Conservation (phyloP, 225 moss, liverwort and hornwort species). For the Pseudoscleropodium purum region DNA sequence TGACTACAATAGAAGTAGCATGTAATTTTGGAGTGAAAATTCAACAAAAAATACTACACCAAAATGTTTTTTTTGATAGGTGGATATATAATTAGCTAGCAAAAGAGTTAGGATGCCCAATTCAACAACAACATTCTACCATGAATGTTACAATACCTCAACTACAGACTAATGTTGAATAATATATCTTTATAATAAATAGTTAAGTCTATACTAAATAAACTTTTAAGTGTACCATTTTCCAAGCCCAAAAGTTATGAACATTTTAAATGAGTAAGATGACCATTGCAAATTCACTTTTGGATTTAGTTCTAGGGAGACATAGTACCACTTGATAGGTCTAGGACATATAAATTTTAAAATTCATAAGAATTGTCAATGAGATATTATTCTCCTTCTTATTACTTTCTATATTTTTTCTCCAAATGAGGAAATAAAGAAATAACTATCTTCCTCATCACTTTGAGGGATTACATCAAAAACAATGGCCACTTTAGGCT, state of each 20-base stretch:
- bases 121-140: not conserved
- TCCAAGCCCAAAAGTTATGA: fast-evolving
- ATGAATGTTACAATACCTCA: fast-evolving
- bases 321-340: too few relatives aligned
- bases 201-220: too few relatives aligned
- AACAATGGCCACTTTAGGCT: fast-evolving
- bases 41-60: not conserved
- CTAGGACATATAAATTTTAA: not conserved
- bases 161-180: not conserved
- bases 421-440: too few relatives aligned
- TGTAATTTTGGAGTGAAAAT: not conserved
- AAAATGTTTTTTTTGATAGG: fast-evolving
- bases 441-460: not conserved
- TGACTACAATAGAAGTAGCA: not conserved
- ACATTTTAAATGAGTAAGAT: not conserved
- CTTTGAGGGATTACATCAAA: fast-evolving
- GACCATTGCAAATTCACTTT: not conserved
- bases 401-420: not conserved
- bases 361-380: not conserved
- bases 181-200: not conserved
- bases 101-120: not conserved
- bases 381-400: not conserved
- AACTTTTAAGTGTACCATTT: not conserved
- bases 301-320: fast-evolving
- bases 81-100: fast-evolving